Evolutionary conservation across 306 rosid species (phyloP).

Genomic region (Cicer chorassanicum): DNA sequence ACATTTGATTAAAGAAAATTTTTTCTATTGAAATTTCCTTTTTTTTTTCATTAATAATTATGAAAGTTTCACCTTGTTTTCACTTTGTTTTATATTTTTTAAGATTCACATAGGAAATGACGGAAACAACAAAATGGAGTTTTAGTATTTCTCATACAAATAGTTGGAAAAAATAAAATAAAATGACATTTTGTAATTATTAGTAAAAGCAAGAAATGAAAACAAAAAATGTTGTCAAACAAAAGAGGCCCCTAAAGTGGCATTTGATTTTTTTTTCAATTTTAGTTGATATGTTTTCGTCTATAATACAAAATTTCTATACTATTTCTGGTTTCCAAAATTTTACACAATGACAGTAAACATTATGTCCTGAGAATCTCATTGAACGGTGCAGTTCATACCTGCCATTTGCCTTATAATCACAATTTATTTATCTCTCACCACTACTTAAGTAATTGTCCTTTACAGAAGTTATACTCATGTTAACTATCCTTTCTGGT

Average conservation of each 20-base stretch:
- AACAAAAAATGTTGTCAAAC: not conserved
- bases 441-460: conserved; percentile 19
- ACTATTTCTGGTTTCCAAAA: not conserved
- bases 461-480: conserved; percentile 19
- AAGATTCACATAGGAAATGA: too few species aligned
- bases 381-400: conserved; percentile 30
- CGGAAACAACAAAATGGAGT: too few species aligned
- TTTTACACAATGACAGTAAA: conserved; percentile 7
- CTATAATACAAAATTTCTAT: too few species aligned
- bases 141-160: too few species aligned
- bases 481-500: conserved; percentile 23
- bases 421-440: conserved; percentile 32
- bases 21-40: too few species aligned
- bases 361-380: conserved; percentile 14
- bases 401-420: conserved; percentile 19
- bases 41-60: too few species aligned
- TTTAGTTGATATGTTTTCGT: not conserved
- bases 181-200: too few species aligned
- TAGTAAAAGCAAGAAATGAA: too few species aligned
- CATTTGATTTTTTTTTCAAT: not conserved
- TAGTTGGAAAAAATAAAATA: too few species aligned
- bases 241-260: not conserved
- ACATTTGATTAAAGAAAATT: too few species aligned
- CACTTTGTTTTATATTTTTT: too few species aligned
- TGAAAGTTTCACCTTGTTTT: too few species aligned